These are phyloP conservation scores for Amanita rubescens DNA, from an alignment of 768 basidiomycete genomes.

Conservation along the genomic window DNA sequence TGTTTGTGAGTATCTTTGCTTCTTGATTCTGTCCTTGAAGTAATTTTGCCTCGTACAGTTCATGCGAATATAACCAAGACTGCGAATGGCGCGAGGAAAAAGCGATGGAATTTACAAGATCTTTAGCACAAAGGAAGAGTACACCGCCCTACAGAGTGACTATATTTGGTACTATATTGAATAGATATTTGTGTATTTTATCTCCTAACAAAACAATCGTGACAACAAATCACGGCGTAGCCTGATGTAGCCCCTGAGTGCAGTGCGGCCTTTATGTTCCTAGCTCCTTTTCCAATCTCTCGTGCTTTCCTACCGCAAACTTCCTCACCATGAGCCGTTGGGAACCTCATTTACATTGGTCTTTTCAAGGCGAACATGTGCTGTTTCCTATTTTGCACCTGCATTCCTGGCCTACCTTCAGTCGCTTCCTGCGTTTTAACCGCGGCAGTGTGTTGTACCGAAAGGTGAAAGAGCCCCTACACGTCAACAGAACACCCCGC, in stretches of 20 bases:
- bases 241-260: neutral
- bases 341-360: constrained; percentile 33
- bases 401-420: constrained; percentile 41
- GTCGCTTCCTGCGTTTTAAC: constrained; percentile 39
- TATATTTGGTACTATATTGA: no score
- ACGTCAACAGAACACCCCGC: neutral
- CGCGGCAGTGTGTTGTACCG: constrained; percentile 39
- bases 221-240: no score
- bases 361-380: constrained; percentile 30
- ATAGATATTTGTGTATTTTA: no score
- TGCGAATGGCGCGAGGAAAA: constrained; percentile 78
- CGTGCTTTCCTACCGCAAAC: neutral
- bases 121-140: neutral
- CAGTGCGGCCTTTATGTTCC: neutral
- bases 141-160: no score
- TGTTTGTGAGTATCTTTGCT: constrained; percentile 50
- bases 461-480: constrained; percentile 39
- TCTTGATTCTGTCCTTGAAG: neutral
- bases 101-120: constrained; percentile 26
- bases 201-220: no score
- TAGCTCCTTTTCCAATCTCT: neutral
- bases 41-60: constrained; percentile 24
- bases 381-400: constrained; percentile 34
- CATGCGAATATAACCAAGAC: constrained; percentile 65
- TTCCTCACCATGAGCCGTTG: constrained; percentile 13